phyloP scores from a whole-genome alignment of 495 filamentous ascomycete genomes.

The Filosporella fistucella region DNA sequence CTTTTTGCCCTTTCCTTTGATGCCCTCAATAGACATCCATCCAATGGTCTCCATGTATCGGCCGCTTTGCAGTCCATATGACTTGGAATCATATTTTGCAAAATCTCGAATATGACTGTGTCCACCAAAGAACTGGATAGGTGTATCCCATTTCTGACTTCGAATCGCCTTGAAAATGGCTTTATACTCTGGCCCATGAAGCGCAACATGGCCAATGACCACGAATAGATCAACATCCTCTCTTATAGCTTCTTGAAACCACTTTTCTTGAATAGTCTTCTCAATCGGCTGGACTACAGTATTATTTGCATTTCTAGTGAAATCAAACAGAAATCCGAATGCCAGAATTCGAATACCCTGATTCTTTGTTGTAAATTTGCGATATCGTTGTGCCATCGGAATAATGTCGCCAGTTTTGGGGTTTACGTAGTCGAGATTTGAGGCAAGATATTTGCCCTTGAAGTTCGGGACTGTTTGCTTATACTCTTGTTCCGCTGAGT shows the following conservation, averaged over 20 bases:
- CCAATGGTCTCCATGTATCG: conserved; percentile 98
- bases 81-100: conserved; percentile 71
- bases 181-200: conserved; percentile 73
- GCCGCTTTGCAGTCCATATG: conserved; percentile 83
- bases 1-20: conserved; percentile 33
- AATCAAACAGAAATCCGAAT: conserved; percentile 94
- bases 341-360: conserved; percentile 78
- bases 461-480: conserved; percentile 74
- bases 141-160: conserved; percentile 67
- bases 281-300: conserved; percentile 76
- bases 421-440: conserved; percentile 86
- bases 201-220: conserved; percentile 80
- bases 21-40: conserved; percentile 81
- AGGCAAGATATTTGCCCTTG: conserved; percentile 71
- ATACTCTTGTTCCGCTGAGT: conserved; percentile 74
- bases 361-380: conserved; percentile 86
- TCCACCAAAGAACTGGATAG: conserved; percentile 92
- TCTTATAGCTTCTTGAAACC: conserved; percentile 84
- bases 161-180: conserved; percentile 76
- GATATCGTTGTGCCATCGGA: conserved; percentile 76
- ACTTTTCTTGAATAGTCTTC: conserved; percentile 73
- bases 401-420: conserved; percentile 61
- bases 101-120: conserved; percentile 90
- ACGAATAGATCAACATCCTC: conserved; percentile 87
- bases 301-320: conserved; percentile 83